Conservation (phyloP, 1,284 basidiomycete species). For the Moesziomyces sp. region DNA sequence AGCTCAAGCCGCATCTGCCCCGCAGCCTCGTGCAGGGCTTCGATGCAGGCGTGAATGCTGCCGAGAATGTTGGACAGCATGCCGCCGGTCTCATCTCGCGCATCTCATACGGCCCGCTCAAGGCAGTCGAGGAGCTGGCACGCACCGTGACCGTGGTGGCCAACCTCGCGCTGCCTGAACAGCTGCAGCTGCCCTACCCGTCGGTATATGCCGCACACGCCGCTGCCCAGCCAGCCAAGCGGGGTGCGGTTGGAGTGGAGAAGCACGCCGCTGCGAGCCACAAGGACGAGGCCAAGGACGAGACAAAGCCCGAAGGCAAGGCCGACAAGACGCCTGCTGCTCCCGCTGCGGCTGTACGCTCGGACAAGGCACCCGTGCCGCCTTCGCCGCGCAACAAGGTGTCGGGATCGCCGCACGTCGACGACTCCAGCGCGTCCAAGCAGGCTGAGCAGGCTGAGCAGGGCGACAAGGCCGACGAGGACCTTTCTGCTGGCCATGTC, state of each 20-base stretch:
- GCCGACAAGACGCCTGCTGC: background rate
- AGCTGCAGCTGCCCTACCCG: slow-evolving; percentile 41
- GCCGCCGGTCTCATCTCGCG: slow-evolving; percentile 13
- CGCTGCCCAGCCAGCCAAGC: background rate
- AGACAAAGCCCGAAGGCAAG: slow-evolving; percentile 7
- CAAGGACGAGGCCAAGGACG: background rate
- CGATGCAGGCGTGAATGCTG: slow-evolving; percentile 20
- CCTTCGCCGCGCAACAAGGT: slow-evolving; percentile 26
- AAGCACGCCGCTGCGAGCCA: background rate
- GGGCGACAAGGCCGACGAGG: slow-evolving; percentile 11
- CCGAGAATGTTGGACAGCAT: slow-evolving; percentile 28
- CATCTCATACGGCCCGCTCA: slow-evolving; percentile 29
- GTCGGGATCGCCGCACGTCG: slow-evolving; percentile 24
- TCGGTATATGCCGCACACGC: slow-evolving; percentile 26
- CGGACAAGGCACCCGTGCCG: slow-evolving; percentile 7
- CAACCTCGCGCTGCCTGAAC: slow-evolving; percentile 29
- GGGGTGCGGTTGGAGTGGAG: no score
- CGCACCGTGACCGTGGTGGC: slow-evolving; percentile 24
- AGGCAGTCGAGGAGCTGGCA: slow-evolving; percentile 25
- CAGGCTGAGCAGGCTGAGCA: slow-evolving; percentile 3
- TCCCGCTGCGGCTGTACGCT: background rate
- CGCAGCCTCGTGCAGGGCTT: slow-evolving; percentile 36
- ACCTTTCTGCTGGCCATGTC: slow-evolving; percentile 17
- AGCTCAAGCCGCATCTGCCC: slow-evolving; percentile 33
- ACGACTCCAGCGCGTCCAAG: background rate